Percentiles rank a stretch among this genome's conserved stretches.
These are phyloP conservation scores for Boechera stricta DNA, from an alignment of 345 rosid species.

Conservation along the genomic window DNA sequence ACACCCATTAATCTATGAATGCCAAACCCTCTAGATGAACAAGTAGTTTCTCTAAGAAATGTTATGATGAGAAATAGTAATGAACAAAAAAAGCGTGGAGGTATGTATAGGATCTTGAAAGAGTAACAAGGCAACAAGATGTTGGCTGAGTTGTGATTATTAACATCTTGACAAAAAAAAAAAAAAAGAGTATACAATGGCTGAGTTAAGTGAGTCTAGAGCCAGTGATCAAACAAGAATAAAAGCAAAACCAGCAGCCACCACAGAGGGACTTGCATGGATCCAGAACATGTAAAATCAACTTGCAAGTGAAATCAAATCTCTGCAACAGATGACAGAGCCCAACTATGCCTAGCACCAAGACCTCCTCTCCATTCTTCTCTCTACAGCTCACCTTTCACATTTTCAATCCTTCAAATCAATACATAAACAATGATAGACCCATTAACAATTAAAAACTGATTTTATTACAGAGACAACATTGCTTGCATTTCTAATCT, in stretches of 20 bases:
- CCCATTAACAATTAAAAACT: neutral
- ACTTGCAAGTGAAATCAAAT: conserved; percentile 18
- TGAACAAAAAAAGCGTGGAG: conserved; percentile 4
- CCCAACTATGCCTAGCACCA: neutral
- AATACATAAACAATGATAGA: too few species aligned
- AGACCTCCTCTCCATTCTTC: neutral
- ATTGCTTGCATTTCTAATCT: neutral
- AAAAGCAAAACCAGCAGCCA: neutral
- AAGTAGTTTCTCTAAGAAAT: neutral
- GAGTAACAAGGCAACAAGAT: neutral
- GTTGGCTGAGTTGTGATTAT: neutral
- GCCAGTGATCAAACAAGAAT: conserved; percentile 16
- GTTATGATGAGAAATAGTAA: too few species aligned
- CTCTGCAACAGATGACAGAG: conserved; percentile 2
- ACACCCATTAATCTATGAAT: neutral
- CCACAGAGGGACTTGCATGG: neutral
- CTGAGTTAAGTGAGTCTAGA: neutral
- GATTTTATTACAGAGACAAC: neutral
- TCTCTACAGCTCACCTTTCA: neutral
- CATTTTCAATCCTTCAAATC: too few species aligned
- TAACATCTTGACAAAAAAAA: conserved; percentile 15
- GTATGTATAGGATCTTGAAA: neutral
- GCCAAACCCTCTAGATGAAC: conserved; percentile 12
- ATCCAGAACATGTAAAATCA: conserved; percentile 7
- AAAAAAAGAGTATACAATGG: neutral